These are phyloP conservation scores for Sphagnum magellanicum DNA, from an alignment of 228 moss, liverwort and hornwort species.

Conservation along the genomic window DNA sequence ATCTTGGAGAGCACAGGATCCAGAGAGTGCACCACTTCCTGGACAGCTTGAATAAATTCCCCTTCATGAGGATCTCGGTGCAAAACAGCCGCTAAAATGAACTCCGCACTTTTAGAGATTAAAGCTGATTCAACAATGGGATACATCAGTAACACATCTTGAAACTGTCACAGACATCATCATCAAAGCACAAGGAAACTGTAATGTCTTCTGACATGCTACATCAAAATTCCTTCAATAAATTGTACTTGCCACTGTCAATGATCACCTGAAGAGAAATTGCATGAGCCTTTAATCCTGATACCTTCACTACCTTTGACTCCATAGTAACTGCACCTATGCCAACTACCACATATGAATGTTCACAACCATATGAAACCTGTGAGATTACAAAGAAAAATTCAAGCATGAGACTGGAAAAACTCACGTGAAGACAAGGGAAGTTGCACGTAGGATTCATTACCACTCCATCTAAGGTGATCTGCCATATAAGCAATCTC, in stretches of 20 bases:
- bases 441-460: background rate
- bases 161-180: background rate
- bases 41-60: constrained; percentile 57
- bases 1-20: constrained; percentile 51
- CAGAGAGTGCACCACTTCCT: constrained; percentile 57
- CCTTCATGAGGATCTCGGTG: constrained; percentile 52
- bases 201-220: background rate
- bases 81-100: constrained; percentile 42
- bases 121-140: constrained; percentile 16
- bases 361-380: too few species aligned
- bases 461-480: background rate
- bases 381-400: background rate
- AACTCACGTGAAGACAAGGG: constrained; percentile 1
- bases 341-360: too few species aligned
- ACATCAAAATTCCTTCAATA: background rate
- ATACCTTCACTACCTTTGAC: background rate
- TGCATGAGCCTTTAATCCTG: background rate
- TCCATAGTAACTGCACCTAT: too few species aligned
- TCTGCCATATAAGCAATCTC: constrained; percentile 1
- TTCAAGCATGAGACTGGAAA: background rate
- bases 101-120: constrained; percentile 50
- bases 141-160: background rate
- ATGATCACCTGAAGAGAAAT: too few species aligned
- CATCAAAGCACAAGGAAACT: background rate
- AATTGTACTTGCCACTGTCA: too few species aligned